These are phyloP conservation scores for Penicillium simplicissimum DNA, from an alignment of 495 filamentous ascomycete genomes.

Conservation along the genomic window DNA sequence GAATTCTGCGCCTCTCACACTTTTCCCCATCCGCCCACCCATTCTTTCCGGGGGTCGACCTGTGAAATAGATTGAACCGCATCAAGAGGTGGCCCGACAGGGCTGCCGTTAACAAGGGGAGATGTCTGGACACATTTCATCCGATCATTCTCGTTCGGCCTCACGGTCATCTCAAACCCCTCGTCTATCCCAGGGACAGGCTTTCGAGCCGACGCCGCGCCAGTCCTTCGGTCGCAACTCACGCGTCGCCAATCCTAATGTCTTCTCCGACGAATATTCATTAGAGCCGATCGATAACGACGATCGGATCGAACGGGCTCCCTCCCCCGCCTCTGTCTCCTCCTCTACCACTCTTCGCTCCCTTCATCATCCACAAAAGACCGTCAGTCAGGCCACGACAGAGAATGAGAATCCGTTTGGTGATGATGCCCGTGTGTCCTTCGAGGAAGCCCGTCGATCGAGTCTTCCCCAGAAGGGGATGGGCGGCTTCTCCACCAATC, in stretches of 20 bases:
- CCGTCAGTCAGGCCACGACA: constrained; percentile 27
- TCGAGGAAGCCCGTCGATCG: constrained; percentile 41
- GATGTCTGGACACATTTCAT: constrained; percentile 49
- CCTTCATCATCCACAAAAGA: constrained; percentile 26
- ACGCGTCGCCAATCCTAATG: constrained; percentile 48
- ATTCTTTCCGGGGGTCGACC: constrained; percentile 10
- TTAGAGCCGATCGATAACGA: constrained; percentile 46
- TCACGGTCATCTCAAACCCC: constrained; percentile 41
- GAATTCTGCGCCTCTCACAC: neutral
- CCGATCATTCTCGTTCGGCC: constrained; percentile 45
- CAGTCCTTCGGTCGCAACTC: constrained; percentile 41
- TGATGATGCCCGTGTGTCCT: constrained; percentile 43
- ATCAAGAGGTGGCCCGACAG: constrained; percentile 44
- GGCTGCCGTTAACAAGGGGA: constrained; percentile 41
- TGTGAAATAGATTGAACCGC: constrained; percentile 32
- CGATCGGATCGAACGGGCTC: constrained; percentile 36
- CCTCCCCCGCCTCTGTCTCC: constrained; percentile 38
- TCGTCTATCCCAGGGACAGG: constrained; percentile 28
- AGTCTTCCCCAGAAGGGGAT: constrained; percentile 44
- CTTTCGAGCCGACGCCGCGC: constrained; percentile 37
- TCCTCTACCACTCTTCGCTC: constrained; percentile 41
- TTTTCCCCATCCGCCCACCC: constrained; percentile 8
- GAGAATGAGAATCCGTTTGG: constrained; percentile 46
- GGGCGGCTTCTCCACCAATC: constrained; percentile 33
- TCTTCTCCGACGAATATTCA: constrained; percentile 56